Base-by-base conservation (phyloP, 1,139 yeast species). In the Pichia sp. region DNA sequence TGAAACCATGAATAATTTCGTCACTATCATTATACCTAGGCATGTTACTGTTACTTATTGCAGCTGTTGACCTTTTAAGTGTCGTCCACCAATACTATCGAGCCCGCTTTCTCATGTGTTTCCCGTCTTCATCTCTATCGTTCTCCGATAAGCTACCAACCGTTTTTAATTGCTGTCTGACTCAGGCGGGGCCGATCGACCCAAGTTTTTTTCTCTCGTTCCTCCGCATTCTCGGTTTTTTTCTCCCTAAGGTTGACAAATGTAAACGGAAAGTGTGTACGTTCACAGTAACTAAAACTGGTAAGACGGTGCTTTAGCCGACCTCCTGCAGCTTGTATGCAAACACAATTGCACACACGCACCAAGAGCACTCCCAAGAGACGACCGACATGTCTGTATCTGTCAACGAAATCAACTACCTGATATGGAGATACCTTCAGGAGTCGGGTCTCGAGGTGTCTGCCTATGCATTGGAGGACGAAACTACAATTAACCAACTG, bases 391-490 rank as follows among this genome's bases (percentile, higher is more conserved):
- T 90, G 97, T 85, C 96, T 40, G 75, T 93, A 54, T 81, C 95
- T 6, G 86, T 95, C 59, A 83, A 80, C 57, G 96, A 92, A 72
- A 78, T 93, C 57, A 93, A 93, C 75, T 92, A 93, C 69, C 78
- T 93, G 66, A 81, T 93, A 58, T 93, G 97, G 97, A 75, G 98
- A 62, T 93, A 93, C 67, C 77, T 92, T 46, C 96, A 90, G 67
- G 99, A 93, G 68, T 78, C 89, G 7, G 97, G 97, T 1, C 75
- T 78, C 56, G 95, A 87, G 54, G 76, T 89, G 41, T 78, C 95
- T 1, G 93, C 97, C 0, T 84, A 79, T 65, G 95, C 97, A 0
- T 72, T 93, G 48, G 90, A 87, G 59, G 85, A 87, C 62, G 93
- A 89, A 63, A 75, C 93, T 2, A 72, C 78, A 31, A 85, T 89